A percentile compares a stretch with the other conserved stretches of the same genome.
Conservation (phyloP, 2,329 filamentous ascomycete genomes). For the Thermochaetoides dissita region DNA sequence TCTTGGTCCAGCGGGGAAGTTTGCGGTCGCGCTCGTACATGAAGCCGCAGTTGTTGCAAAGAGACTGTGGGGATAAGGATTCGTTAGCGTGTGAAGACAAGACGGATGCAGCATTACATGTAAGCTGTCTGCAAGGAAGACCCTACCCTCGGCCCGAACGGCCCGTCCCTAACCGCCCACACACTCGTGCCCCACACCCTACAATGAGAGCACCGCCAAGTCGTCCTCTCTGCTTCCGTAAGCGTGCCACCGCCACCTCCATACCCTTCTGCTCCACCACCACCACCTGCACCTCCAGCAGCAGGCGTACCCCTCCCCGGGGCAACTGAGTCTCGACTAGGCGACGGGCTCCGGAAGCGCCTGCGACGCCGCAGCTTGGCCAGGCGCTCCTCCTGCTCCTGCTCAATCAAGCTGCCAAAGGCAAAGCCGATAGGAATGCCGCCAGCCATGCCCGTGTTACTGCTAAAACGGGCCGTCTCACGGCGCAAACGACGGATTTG, state of each 20-base stretch:
- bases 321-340: conserved; percentile 50
- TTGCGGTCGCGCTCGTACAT: conserved; percentile 77
- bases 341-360: conserved; percentile 77
- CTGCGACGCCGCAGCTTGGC: conserved; percentile 93
- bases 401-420: conserved; percentile 36
- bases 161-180: conserved; percentile 90
- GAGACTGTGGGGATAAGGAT: conserved; percentile 37
- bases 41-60: conserved; percentile 88
- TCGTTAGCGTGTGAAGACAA: conserved; percentile 13
- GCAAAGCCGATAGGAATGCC: conserved; percentile 49
- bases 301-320: conserved; percentile 65
- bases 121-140: background rate
- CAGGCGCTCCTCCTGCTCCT: conserved; percentile 69
- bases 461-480: conserved; percentile 86
- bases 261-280: conserved; percentile 51
- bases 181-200: conserved; percentile 76
- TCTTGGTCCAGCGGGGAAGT: conserved; percentile 62
- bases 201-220: conserved; percentile 84
- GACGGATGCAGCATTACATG: conserved; percentile 3
- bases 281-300: conserved; percentile 45
- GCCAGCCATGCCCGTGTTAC: conserved; percentile 66
- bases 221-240: conserved; percentile 62
- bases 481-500: conserved; percentile 75
- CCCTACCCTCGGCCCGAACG: conserved; percentile 66
- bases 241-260: conserved; percentile 47